Base-by-base conservation (phyloP, 225 moss, liverwort and hornwort genomes). In the Thuidium tamariscinum region DNA sequence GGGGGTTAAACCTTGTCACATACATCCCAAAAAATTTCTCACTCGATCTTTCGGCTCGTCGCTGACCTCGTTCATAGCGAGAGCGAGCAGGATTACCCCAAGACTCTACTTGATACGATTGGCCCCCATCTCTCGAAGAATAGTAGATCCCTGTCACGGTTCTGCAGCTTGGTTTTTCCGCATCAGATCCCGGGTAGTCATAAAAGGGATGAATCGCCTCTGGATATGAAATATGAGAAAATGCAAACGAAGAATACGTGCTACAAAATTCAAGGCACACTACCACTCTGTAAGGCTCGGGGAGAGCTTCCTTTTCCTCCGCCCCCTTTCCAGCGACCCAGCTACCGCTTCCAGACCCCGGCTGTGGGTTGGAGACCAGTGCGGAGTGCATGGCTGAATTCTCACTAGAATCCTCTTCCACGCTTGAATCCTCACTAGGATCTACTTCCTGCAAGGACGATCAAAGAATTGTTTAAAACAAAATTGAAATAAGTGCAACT, bases 1-100 rank as follows among this genome's bases (percentile, higher is more conserved):
- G 81, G 4, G 90, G 89, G 36, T 92, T 93, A 82, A 91, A 93
- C 16, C 30, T 56, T 5, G 88, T 89, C 25, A 91, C 42, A 72
- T 49, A 76, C 42, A 64, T 66, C 3, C 83, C 41, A 0, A 81
- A 1, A 44, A 55, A 36, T 0, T 42, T 26, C 39, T 42, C 25
- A 16, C 17, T 18, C 36, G 49, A n/a, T 32, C 20, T 30, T 7
- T 13, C 36, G 37, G 32, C 69, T 12, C 4, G 16, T 21, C 37
- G 18, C 51, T 68, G 5, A 66, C 30, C 60, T 57, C 17, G 23
- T 32, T 56, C 32, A 41, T 71, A 83, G 12, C 79, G 9, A 7
- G 52, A 64, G 4, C 12, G 66, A 34, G 92, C 89, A 23, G 20
- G 2, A n/a, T 62, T 81, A 10, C 89, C 92, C 93, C 93, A 92